These are phyloP conservation scores for Rhododendron vialii DNA, from an alignment of 148 eudicot species.

Conservation along the genomic window DNA sequence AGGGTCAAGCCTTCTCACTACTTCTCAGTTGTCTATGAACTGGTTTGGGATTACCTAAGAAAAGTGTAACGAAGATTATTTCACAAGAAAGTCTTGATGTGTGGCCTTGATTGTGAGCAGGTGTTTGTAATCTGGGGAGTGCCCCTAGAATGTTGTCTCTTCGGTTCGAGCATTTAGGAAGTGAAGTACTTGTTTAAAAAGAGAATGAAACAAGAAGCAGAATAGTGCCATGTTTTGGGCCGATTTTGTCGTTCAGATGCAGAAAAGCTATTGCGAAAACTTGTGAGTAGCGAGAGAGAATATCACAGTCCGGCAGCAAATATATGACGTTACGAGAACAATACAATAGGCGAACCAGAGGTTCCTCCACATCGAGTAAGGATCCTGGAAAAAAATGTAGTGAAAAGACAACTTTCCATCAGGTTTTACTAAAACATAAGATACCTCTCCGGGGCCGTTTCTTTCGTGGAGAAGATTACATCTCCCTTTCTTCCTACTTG, in stretches of 20 bases:
- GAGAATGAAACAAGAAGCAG: neutral
- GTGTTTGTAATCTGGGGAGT: neutral
- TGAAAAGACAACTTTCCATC: neutral
- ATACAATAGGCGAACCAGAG: neutral
- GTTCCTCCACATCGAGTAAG: neutral
- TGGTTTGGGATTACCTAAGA: too few species aligned
- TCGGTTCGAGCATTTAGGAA: neutral
- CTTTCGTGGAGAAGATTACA: neutral
- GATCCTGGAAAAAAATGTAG: constrained; percentile 3
- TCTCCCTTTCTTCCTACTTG: too few species aligned
- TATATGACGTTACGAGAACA: neutral
- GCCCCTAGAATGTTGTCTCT: neutral
- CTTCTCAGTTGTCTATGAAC: too few species aligned
- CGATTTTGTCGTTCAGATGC: neutral
- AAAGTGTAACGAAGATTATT: too few species aligned
- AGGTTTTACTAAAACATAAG: neutral
- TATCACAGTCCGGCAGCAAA: neutral
- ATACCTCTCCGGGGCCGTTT: neutral
- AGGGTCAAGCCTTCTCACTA: too few species aligned
- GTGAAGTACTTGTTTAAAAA: too few species aligned
- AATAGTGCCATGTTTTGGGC: neutral
- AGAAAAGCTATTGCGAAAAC: neutral
- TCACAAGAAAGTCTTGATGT: neutral
- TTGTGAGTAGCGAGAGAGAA: neutral
- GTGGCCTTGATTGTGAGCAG: neutral